Evolutionary conservation across 768 basidiomycete genomes (phyloP), one percentile per base, ranked within the genome.

Genomic region (Mycena chlorophos): DNA sequence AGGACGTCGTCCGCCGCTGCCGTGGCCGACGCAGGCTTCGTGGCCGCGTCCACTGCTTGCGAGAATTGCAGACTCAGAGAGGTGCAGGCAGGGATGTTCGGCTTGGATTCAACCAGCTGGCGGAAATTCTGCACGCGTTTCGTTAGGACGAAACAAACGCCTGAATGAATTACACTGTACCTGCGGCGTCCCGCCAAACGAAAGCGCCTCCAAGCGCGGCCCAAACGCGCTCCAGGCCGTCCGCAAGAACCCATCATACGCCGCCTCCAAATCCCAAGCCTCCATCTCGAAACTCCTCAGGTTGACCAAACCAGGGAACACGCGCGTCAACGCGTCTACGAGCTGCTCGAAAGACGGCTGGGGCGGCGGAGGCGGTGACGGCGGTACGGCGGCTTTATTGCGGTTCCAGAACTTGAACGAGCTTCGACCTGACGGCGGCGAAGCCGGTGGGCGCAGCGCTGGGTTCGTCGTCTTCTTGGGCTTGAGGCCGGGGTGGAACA

Each of bases 141-240:
- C n/a, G n/a, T n/a, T n/a, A 28, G 46, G 19, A 37, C 25, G 1
- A 19, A 17, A 37, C 23, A 22, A 39, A 31, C 16, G 46, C 22
- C n/a, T n/a, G n/a, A n/a, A n/a, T n/a, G n/a, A n/a, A n/a, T n/a
- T n/a, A n/a, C n/a, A n/a, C n/a, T n/a, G 19, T 49, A 57, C 70
- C 30, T 72, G 68, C 14, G 75, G 60, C 40, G 75, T 71, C 22
- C 75, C 75, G 4, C 71, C 70, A 6, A 80, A 60, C 3, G 73
- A 72, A 5, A 78, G 37, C 14, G 61, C 63, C 20, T 62, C 63
- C 43, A 80, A 60, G 23, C 69, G 72, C 5, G 34, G 51, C 13
- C 77, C 77, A 60, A 78, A 77, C 12, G 71, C 64, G 1, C 63
- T 53, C 77, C 77, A 80, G 3, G 75, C 76, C 16, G 68, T 58